Conservation (phyloP, 2,329 filamentous ascomycete species). For the Xylariaceae sp. region DNA sequence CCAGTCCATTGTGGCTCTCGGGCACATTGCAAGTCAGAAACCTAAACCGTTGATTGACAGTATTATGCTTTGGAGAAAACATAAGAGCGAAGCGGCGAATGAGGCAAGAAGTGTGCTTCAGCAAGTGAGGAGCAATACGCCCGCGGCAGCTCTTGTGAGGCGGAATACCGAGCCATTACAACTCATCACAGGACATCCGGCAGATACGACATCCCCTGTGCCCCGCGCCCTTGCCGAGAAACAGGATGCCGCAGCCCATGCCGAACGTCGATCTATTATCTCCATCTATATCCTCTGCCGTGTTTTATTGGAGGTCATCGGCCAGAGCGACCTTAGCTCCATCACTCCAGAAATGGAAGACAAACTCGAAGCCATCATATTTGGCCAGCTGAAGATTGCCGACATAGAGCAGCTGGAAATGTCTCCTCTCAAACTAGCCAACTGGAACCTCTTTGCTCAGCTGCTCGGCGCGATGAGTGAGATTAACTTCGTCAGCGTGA, state of each 20-base stretch:
- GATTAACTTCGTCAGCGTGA: slow-evolving; percentile 84
- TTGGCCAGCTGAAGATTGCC: slow-evolving; percentile 87
- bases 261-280: slow-evolving; percentile 87
- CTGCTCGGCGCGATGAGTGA: slow-evolving; percentile 95
- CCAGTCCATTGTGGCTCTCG: slow-evolving; percentile 88
- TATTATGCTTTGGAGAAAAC: slow-evolving; percentile 97
- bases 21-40: slow-evolving; percentile 91
- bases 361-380: slow-evolving; percentile 93
- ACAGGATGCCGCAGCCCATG: slow-evolving; percentile 75
- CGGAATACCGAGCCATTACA: slow-evolving; percentile 76
- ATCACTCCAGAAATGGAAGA: slow-evolving; percentile 93
- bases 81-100: slow-evolving; percentile 86
- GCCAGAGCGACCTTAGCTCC: slow-evolving; percentile 79
- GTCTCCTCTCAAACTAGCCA: slow-evolving; percentile 84
- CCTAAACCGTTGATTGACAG: slow-evolving; percentile 95
- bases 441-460: slow-evolving; percentile 94
- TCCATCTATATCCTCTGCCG: slow-evolving; percentile 96
- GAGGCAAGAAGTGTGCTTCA: slow-evolving; percentile 64
- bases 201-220: slow-evolving; percentile 37
- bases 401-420: slow-evolving; percentile 78
- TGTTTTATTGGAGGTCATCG: slow-evolving; percentile 91
- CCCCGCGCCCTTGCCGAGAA: slow-evolving; percentile 49
- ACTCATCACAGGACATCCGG: slow-evolving; percentile 38
- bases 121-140: slow-evolving; percentile 48
- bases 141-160: slow-evolving; percentile 57